Base-by-base conservation (phyloP, 2,329 filamentous ascomycete genomes). In the Aspergillus quadricinctus region DNA sequence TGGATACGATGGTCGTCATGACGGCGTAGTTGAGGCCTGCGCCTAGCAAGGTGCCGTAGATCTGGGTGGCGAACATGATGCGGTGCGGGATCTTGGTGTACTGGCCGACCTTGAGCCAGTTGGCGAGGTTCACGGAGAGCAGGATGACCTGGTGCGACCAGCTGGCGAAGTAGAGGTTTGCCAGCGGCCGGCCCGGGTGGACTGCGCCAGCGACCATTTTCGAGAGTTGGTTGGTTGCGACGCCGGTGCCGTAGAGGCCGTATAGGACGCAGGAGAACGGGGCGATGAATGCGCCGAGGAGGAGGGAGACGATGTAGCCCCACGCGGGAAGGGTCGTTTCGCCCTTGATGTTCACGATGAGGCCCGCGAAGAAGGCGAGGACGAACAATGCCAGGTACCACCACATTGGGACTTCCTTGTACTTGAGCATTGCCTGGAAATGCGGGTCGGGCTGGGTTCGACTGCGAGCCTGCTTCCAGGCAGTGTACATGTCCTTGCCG, bases 31-130 rank as follows among this genome's bases (percentile, higher is more conserved):
- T 82, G 63, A 83, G 64, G 51, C 78, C 79, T 0, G 76, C 81
- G 7, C 82, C 82, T 0, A 84, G 69, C 1, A 84, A 62, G 0
- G 81, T 83, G 17, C 80, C 82, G 59, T 81, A 83, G 4, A 83
- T 73, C 35, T 84, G 82, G 0, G 80, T 83, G 4, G 77, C 61
- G 60, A 84, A 83, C 81, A 83, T 83, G 50, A 77, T 66, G 0
- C 80, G 77, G 2, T 80, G 81, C 1, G 81, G 80, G 5, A 84
- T 80, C 60, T 85, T 85, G 62, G 81, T 79, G 27, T n/a, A 60
- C 29, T 37, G 10, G 23, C 63, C 64, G 14, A 66, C 54, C 50
- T 65, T 62, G 14, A 67, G 54, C 55, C 57, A 61, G 28, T 62
- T 61, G 21, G 66, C 51, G n/a, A 66, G 50, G 25, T 64, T 67